These are phyloP conservation scores for Withania somnifera DNA, from an alignment of 305 asterid species.

Conservation along the genomic window DNA sequence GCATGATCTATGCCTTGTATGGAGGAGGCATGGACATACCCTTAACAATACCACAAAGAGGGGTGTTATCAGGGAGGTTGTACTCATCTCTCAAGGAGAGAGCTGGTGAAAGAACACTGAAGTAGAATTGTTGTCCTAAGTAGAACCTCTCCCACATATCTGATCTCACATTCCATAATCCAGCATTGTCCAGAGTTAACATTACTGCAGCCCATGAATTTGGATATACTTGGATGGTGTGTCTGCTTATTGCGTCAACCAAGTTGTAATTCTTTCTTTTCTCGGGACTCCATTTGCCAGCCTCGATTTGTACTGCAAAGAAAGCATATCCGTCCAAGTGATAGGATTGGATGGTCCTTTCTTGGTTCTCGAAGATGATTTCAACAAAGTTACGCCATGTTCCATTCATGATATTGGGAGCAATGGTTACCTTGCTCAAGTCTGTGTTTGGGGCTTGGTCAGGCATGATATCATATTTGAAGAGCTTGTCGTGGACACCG, in stretches of 20 bases:
- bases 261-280: slow-evolving; percentile 76
- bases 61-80: slow-evolving; percentile 36
- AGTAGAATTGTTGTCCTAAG: slow-evolving; percentile 72
- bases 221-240: slow-evolving; percentile 70
- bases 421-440: slow-evolving; percentile 14
- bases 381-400: slow-evolving; percentile 61
- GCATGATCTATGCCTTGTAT: slow-evolving; percentile 13
- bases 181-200: slow-evolving; percentile 73
- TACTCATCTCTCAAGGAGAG: slow-evolving; percentile 59
- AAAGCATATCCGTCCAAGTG: slow-evolving; percentile 74
- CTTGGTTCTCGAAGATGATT: slow-evolving; percentile 63
- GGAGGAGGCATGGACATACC: slow-evolving; percentile 41
- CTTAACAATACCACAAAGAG: slow-evolving; percentile 45
- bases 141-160: slow-evolving; percentile 57
- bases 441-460: slow-evolving; percentile 30
- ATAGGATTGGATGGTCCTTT: slow-evolving; percentile 61
- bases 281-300: slow-evolving; percentile 62
- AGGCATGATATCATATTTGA: slow-evolving; percentile 41
- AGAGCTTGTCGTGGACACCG: slow-evolving; percentile 31
- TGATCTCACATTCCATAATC: slow-evolving; percentile 77
- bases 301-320: slow-evolving; percentile 68
- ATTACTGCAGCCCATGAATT: slow-evolving; percentile 63
- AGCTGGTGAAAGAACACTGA: slow-evolving; percentile 55
- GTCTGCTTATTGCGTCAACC: slow-evolving; percentile 60
- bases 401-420: slow-evolving; percentile 53